Base-by-base conservation (phyloP, 1,139 yeast species). In the Blastobotrys niveus region DNA sequence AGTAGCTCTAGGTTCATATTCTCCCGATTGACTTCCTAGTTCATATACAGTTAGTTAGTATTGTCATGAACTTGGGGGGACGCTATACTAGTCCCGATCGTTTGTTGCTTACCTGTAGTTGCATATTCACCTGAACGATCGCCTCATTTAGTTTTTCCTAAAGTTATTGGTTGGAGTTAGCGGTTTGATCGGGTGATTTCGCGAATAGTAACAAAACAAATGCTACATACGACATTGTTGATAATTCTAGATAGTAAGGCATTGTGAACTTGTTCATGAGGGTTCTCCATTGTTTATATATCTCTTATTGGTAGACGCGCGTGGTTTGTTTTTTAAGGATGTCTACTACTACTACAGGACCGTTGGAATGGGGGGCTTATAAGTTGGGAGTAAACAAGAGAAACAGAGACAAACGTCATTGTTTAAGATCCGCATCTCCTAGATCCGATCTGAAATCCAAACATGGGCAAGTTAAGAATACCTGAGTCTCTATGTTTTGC, bases 251-350 rank as follows among this genome's bases (percentile, higher is more conserved):
- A 76, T 48, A 85, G 71, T 34, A 87, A 70, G 15, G 88, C 88
- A 51, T 78, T 82, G 58, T 88, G 96, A 7, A 79, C 85, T 59
- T 83, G 86, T 57, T 85, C 94, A 59, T 87, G 93, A 3, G 96
- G 96, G 57, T 87, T 87, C 65, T 85, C 91, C 94, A 85, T 82
- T 43, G 31, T 46, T 12, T 5, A 7, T 24, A 24, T 24, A 24
- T n/a, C n/a, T n/a, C n/a, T n/a, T n/a, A n/a, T n/a, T n/a, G n/a
- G n/a, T n/a, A n/a, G n/a, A n/a, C n/a, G n/a, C n/a, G n/a, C n/a
- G n/a, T n/a, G n/a, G n/a, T n/a, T n/a, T n/a, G n/a, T n/a, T n/a
- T n/a, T n/a, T n/a, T n/a, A n/a, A n/a, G n/a, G n/a, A n/a, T n/a
- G n/a, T n/a, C n/a, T n/a, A n/a, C n/a, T n/a, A 24, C 27, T 24